Evolutionary conservation across 352 stramenopile species (phyloP), one percentile per base, ranked within the genome.

Genomic region (Globisporangium nagaii): DNA sequence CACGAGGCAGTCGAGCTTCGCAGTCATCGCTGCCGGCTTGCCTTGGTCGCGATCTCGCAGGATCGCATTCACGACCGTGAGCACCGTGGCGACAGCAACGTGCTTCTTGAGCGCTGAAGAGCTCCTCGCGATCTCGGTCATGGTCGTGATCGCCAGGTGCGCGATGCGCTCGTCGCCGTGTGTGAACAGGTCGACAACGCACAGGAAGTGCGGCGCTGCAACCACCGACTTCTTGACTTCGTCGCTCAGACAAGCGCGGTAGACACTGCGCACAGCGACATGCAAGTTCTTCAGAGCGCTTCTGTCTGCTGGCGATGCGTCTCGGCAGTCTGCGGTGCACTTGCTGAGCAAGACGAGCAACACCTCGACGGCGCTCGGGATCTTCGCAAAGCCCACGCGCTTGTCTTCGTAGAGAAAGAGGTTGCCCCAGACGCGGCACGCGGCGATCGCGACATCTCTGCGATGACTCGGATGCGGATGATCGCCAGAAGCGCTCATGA

Each of bases 351-450:
- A 47, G 1, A 49, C 36, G 0, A 90, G 63, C 9, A 88, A 56
- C n/a, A 56, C 52, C 17, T 80, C 69, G 0, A 79, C 59, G 0
- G 70, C 70, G 39, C 77, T 64, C 1, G 61, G 24, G 9, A 73
- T 48, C 35, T 72, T 54, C 3, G 73, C 68, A 35, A 88, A 86
- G 8, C 57, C 48, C 4, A 55, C 35, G 3, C 71, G 73, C 35
- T 90, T 88, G 57, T 86, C 75, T n/a, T 73, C 63, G 44, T 74
- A 74, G 20, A 74, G 63, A 13, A 86, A 65, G 2, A 90, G 62
- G 17, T 88, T 90, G 4, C 75, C 73, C 75, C 76, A 90, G 0
- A 86, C 76, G 34, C 79, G 68, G 12, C 63, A 79, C 0, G 72
- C 72, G 2, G 50, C 43, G 0, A 87, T 53, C 1, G 51, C 60